phyloP scores from a whole-genome alignment of 2,329 filamentous ascomycete genomes.

The Polytolypa hystricis region DNA sequence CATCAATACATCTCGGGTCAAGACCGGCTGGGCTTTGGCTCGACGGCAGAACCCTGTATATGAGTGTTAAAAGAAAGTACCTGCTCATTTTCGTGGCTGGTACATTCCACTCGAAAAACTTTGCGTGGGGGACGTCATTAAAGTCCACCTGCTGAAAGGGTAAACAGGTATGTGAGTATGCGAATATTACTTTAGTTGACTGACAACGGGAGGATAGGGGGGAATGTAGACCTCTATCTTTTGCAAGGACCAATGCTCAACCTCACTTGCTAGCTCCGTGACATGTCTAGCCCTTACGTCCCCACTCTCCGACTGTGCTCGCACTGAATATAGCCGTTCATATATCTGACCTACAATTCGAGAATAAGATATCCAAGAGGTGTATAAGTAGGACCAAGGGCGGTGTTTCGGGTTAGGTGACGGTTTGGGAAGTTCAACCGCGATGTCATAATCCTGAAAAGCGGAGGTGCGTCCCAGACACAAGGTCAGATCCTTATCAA shows the following conservation, averaged over 20 bases:
- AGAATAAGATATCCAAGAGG: slow-evolving; percentile 45
- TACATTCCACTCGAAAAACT: slow-evolving; percentile 17
- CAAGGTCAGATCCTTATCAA: slow-evolving; percentile 49
- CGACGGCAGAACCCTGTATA: slow-evolving; percentile 31
- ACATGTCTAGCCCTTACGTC: slow-evolving; percentile 19
- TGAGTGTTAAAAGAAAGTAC: slow-evolving; percentile 26
- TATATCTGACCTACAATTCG: slow-evolving; percentile 51
- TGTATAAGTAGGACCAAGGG: slow-evolving; percentile 38
- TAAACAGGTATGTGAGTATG: too few relatives aligned
- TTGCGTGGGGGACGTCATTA: slow-evolving; percentile 11
- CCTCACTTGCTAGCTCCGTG: slow-evolving; percentile 18
- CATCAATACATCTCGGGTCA: slow-evolving; percentile 26
- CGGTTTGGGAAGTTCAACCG: slow-evolving; percentile 33
- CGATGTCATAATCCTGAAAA: slow-evolving; percentile 51
- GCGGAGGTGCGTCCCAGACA: slow-evolving; percentile 48
- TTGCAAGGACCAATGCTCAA: slow-evolving; percentile 13
- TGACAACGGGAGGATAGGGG: too few relatives aligned
- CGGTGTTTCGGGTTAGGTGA: slow-evolving; percentile 8
- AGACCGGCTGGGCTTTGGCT: slow-evolving; percentile 19
- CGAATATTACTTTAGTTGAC: background rate
- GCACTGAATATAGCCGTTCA: slow-evolving; percentile 42
- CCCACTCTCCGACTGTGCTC: slow-evolving; percentile 19
- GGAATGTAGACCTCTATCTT: background rate
- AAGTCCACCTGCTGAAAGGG: slow-evolving; percentile 10
- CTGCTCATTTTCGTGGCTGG: slow-evolving; percentile 27